A percentile compares a stretch with the other conserved stretches of the same genome.
Evolutionary conservation across 106 monocot genomes (phyloP).

Genomic region (Acorus gramineus): DNA sequence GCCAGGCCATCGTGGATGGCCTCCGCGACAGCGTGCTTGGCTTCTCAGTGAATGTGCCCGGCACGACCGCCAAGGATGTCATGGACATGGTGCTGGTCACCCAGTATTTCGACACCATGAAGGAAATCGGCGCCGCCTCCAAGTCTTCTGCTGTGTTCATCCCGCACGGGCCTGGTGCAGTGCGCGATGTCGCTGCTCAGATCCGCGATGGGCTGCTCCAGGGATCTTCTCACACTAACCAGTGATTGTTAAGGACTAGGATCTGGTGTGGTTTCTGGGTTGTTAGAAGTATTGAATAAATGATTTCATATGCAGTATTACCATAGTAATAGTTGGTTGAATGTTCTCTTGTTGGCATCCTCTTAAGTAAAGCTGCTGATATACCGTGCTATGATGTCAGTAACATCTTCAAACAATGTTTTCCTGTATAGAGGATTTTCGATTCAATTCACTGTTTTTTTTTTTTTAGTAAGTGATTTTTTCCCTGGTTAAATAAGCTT

Average conservation of each 20-base stretch:
- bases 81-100: conserved; percentile 94
- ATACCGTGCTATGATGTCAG: too few relatives aligned
- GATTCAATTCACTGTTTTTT: too few relatives aligned
- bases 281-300: neutral
- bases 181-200: conserved; percentile 54
- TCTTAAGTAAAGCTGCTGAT: too few relatives aligned
- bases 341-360: too few relatives aligned
- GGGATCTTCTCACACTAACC: conserved; percentile 2
- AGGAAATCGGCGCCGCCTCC: conserved; percentile 69
- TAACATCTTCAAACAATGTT: too few relatives aligned
- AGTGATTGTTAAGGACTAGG: neutral
- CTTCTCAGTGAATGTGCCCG: conserved; percentile 65
- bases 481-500: too few relatives aligned
- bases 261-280: neutral
- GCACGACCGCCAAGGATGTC: conserved; percentile 69
- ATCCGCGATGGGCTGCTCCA: conserved; percentile 69
- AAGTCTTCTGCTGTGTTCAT: conserved; percentile 67
- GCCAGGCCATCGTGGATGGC: conserved; percentile 91
- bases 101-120: conserved; percentile 94
- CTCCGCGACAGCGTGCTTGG: conserved; percentile 71
- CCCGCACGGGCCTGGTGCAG: conserved; percentile 76
- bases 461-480: too few relatives aligned
- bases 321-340: too few relatives aligned
- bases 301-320: too few relatives aligned
- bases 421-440: too few relatives aligned